A percentile compares a stretch with the other conserved stretches of the same genome.
Evolutionary conservation across 140 eudicot species (phyloP).

Genomic region (Ambrosia hybrid): DNA sequence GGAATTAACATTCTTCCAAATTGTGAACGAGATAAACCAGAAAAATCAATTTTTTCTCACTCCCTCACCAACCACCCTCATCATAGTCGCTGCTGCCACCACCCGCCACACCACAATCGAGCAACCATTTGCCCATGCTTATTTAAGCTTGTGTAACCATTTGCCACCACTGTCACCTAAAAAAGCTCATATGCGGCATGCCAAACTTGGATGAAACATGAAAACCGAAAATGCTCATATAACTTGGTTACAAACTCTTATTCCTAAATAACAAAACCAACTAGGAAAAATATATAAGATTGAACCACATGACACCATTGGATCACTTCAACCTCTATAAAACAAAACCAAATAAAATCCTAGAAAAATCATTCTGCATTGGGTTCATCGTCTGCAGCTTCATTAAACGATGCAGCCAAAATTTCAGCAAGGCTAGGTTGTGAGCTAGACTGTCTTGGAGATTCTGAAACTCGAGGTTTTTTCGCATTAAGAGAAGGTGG

Average conservation of each 20-base stretch:
- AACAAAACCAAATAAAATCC: neutral
- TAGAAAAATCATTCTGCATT: neutral
- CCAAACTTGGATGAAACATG: neutral
- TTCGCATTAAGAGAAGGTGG: conserved; percentile 46
- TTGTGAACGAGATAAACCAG: too few species aligned
- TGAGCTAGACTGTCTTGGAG: conserved; percentile 34
- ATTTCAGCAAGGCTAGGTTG: conserved; percentile 74
- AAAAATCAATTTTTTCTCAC: too few species aligned
- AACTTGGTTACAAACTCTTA: neutral
- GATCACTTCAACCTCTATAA: neutral
- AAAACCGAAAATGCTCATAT: neutral
- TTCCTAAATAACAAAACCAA: conserved; percentile 13
- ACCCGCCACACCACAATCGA: too few species aligned
- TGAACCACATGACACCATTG: conserved; percentile 3
- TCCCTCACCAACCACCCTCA: too few species aligned
- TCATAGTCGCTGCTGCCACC: too few species aligned
- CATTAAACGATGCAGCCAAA: conserved; percentile 67
- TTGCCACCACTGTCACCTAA: neutral
- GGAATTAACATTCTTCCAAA: neutral
- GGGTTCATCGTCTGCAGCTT: conserved; percentile 39
- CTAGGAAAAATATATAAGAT: neutral
- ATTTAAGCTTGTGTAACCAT: too few species aligned
- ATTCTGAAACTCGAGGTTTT: conserved; percentile 43
- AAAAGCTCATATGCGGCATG: too few species aligned
- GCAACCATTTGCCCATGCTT: too few species aligned